Evolutionary conservation across 805 yeast genomes (phyloP).

Genomic region (Priceomyces fermenticarens): DNA sequence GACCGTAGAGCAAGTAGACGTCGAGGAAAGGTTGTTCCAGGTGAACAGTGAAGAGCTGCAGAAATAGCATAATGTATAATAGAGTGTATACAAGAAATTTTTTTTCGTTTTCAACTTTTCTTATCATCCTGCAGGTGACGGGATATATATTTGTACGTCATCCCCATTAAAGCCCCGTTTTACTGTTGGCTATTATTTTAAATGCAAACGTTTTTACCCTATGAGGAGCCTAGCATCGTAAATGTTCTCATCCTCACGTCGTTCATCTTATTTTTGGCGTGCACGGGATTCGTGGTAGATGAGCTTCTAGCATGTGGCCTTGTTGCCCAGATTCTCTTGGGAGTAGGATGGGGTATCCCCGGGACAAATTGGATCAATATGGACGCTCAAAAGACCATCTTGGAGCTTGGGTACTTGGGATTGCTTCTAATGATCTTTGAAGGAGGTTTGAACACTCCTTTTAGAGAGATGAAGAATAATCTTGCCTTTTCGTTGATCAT

Average conservation of each 20-base stretch:
- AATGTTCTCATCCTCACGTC: not conserved
- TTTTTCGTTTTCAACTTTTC: too few relatives aligned
- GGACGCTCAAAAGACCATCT: conserved; percentile 2
- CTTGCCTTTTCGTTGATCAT: not conserved
- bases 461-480: conserved; percentile 2
- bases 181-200: too few relatives aligned
- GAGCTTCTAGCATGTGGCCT: conserved; percentile 2
- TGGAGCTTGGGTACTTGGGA: conserved; percentile 3
- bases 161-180: too few relatives aligned
- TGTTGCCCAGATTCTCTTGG: conserved; percentile 4
- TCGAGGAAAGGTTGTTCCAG: conserved; percentile 8
- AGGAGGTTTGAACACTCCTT: conserved; percentile 3
- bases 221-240: conserved; percentile 4
- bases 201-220: conserved; percentile 2
- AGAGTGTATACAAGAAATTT: too few relatives aligned
- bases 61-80: too few relatives aligned
- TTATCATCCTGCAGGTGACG: too few relatives aligned
- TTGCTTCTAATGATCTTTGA: conserved; percentile 5
- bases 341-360: conserved; percentile 3
- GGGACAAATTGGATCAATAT: conserved; percentile 1
- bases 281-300: not conserved
- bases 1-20: conserved; percentile 8
- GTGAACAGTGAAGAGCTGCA: not conserved
- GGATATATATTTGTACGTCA: too few relatives aligned
- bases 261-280: conserved; percentile 1